Conservation (phyloP, 768 basidiomycete genomes). For the Termitomyces sp. region DNA sequence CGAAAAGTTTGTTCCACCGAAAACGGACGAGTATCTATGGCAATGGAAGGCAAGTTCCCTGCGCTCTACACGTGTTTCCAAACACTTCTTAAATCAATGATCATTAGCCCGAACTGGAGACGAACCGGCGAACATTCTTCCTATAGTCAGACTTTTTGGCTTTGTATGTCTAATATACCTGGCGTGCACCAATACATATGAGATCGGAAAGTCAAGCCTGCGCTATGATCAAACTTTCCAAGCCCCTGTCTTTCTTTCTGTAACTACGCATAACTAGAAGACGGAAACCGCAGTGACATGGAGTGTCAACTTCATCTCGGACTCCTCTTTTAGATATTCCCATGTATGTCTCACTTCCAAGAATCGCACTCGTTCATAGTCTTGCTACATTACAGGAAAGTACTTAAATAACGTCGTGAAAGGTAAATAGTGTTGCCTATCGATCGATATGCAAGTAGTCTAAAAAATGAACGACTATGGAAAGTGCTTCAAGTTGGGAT, state of each 20-base stretch:
- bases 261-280: neutral
- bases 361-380: neutral
- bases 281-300: neutral
- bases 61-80: neutral
- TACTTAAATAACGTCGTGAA: no score
- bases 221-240: neutral
- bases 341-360: no score
- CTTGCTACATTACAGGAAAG: no score
- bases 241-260: neutral
- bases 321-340: neutral
- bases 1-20: constrained; percentile 46
- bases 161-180: neutral
- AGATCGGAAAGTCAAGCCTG: neutral
- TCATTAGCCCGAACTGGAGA: constrained; percentile 85
- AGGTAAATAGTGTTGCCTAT: no score
- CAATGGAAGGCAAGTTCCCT: constrained; percentile 72
- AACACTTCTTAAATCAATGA: constrained; percentile 2
- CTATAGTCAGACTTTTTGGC: constrained; percentile 34
- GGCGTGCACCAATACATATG: neutral
- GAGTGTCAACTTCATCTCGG: neutral
- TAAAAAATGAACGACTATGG: neutral
- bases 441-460: neutral
- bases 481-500: neutral
- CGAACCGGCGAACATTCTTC: constrained; percentile 87
- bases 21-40: constrained; percentile 81